Base-by-base conservation (phyloP, 1,139 yeast species). In the Saccharomyces hybrid region DNA sequence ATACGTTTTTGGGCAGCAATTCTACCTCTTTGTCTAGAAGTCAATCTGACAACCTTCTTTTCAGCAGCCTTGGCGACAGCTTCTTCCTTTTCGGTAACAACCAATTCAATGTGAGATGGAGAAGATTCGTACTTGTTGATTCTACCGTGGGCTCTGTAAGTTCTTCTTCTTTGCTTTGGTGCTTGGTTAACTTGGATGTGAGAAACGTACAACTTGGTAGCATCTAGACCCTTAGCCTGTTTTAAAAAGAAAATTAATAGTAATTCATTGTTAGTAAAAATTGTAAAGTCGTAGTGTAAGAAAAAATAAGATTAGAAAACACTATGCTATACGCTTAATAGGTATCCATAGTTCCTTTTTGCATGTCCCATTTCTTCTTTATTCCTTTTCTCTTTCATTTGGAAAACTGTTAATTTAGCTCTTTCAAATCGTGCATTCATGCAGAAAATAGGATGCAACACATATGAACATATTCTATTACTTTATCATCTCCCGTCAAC, bases 101-200 rank as follows among this genome's bases (percentile, higher is more conserved):
- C 85, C 76, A 93, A 81, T 84, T 93, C 99, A 76, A 93, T 91
- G 88, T 93, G 99, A 73, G 95, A 90, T 76, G 99, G 99, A 72
- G 91, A 83, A 62, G 97, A 88, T 82, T 89, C 93, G 91, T 89
- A 91, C 71, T 96, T 96, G 80, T 91, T 91, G 77, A 90, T 88
- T 85, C 98, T 91, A 88, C 99, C 99, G 86, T 93, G 99, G 73
- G 99, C 99, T 86, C 99, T 93, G 96, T 83, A 95, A 75, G 99
- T 93, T 83, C 99, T 89, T 84, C 99, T 93, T 84, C 98, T 95
- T 83, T 88, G 96, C 83, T 90, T 90, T 81, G 99, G 99, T 73
- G 99, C 99, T 79, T 89, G 96, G 96, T 93, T 93, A 74, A 91
- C 99, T 84, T 93, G 99, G 76, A 93, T 91, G 88, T 93, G 97